A percentile compares a stretch with the other conserved stretches of the same genome.
These are phyloP conservation scores for Graphium sp. DNA, from an alignment of 2,329 filamentous ascomycete genomes.

Conservation along the genomic window DNA sequence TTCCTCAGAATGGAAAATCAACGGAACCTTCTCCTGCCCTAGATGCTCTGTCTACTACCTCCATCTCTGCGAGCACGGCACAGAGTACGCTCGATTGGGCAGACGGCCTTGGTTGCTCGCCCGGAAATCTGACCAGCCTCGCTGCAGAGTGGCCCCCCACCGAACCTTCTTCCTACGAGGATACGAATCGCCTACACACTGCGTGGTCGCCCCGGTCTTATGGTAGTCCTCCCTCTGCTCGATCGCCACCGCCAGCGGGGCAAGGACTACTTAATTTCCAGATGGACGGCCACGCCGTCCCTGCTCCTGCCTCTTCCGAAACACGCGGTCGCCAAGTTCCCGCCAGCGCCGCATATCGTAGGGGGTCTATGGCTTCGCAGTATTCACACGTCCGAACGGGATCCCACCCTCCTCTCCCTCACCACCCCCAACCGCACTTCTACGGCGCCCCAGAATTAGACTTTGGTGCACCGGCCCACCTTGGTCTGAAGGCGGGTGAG, in stretches of 20 bases:
- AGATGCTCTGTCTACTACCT: conserved; percentile 28
- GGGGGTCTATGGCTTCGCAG: conserved; percentile 34
- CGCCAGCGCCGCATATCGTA: conserved; percentile 17
- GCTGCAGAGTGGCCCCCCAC: conserved; percentile 35
- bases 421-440: conserved; percentile 62
- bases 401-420: conserved; percentile 49
- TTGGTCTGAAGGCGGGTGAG: conserved; percentile 44
- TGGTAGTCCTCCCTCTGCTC: conserved; percentile 25
- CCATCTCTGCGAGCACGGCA: conserved; percentile 28
- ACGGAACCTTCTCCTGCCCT: conserved; percentile 26
- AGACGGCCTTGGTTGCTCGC: conserved; percentile 28
- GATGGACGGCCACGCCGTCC: conserved; percentile 20
- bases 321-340: conserved; percentile 5
- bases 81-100: conserved; percentile 29
- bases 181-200: conserved; percentile 22
- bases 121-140: conserved; percentile 32
- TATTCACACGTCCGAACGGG: conserved; percentile 25
- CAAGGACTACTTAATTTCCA: conserved; percentile 38
- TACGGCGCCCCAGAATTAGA: conserved; percentile 62
- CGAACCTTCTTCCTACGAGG: conserved; percentile 33
- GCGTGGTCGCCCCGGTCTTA: conserved; percentile 28
- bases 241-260: conserved; percentile 16
- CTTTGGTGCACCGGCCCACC: conserved; percentile 40
- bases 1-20: too few species aligned
- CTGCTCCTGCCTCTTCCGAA: not conserved